phyloP scores from a whole-genome alignment of 2,329 filamentous ascomycete species.

The Fusarium staphyleae region DNA sequence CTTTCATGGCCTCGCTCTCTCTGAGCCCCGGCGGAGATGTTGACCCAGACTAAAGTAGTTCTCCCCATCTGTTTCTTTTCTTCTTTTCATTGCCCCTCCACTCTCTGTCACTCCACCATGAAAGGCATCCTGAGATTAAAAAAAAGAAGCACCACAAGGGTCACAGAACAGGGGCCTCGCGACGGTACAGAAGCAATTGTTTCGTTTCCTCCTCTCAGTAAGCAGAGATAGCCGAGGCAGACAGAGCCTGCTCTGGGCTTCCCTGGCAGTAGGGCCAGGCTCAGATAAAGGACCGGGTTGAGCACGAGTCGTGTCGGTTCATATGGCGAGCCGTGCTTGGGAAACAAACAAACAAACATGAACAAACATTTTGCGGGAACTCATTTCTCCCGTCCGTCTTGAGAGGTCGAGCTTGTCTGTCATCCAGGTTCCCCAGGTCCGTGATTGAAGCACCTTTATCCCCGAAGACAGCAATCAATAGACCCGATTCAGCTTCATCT shows the following conservation, averaged over 20 bases:
- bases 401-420: no score
- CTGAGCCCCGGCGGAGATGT: not conserved
- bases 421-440: no score
- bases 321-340: not conserved
- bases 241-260: not conserved
- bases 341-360: not conserved
- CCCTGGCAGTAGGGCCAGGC: not conserved
- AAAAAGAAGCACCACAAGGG: not conserved
- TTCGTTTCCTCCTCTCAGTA: no score
- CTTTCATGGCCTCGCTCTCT: no score
- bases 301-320: not conserved
- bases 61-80: constrained; percentile 6
- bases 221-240: no score
- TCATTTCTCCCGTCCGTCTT: not conserved
- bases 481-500: not conserved
- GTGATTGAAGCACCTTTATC: no score
- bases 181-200: no score
- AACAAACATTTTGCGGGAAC: not conserved
- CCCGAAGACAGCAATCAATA: not conserved
- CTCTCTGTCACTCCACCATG: not conserved
- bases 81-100: not conserved
- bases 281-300: not conserved
- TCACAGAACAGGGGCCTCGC: not conserved
- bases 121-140: no score
- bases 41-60: constrained; percentile 5